phyloP scores from a whole-genome alignment of 2,329 filamentous ascomycete genomes.

The Microsporum canis region DNA sequence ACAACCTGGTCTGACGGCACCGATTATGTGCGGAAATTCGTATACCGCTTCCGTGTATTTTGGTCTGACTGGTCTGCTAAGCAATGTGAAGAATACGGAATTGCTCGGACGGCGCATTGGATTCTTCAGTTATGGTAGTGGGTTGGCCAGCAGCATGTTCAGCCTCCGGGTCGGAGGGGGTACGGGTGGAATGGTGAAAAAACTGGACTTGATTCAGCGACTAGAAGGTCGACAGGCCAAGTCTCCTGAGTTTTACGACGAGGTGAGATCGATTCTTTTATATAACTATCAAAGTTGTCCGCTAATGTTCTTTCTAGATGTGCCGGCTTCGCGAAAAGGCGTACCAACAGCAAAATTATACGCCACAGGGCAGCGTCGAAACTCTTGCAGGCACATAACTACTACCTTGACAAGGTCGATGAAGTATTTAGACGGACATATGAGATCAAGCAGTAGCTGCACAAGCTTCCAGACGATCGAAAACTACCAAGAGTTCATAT shows the following conservation, averaged over 20 bases:
- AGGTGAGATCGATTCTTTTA: constrained; percentile 42
- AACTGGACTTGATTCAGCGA: constrained; percentile 57
- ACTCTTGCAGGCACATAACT: constrained; percentile 58
- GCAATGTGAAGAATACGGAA: constrained; percentile 49
- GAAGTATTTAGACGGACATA: constrained; percentile 80
- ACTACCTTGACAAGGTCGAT: constrained; percentile 70
- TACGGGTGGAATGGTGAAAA: constrained; percentile 55
- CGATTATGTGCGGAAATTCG: constrained; percentile 62
- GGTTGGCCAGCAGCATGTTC: constrained; percentile 63
- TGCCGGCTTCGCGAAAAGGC: constrained; percentile 72
- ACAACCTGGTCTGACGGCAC: constrained; percentile 58
- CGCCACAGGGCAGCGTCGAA: constrained; percentile 53
- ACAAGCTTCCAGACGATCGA: background rate
- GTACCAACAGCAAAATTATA: constrained; percentile 70
- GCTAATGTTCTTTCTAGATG: constrained; percentile 42
- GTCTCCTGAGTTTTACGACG: constrained; percentile 60
- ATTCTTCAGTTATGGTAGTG: constrained; percentile 70
- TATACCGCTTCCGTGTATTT: constrained; percentile 51
- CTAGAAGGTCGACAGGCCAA: constrained; percentile 56
- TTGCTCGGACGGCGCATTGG: constrained; percentile 61
- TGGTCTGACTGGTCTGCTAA: constrained; percentile 49
- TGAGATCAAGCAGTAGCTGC: constrained; percentile 44
- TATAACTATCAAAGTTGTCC: background rate
- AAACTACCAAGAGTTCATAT: too few relatives aligned
- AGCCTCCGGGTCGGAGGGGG: constrained; percentile 55